Evolutionary conservation across 2,329 filamentous ascomycete genomes (phyloP), one percentile per base, ranked within the genome.

Genomic region (Curvularia spicifera): DNA sequence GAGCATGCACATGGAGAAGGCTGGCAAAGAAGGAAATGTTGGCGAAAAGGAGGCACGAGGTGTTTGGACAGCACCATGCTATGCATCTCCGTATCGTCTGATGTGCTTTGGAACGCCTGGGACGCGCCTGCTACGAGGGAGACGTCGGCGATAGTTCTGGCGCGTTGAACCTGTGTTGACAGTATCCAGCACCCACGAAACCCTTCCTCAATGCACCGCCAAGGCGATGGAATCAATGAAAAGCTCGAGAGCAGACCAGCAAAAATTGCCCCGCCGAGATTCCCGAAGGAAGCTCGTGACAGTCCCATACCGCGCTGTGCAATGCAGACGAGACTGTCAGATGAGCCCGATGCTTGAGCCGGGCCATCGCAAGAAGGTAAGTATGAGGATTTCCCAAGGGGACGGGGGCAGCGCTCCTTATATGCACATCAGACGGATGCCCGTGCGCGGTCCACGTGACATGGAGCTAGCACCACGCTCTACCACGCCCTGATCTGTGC

Each of bases 191-290:
- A 1, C 22, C 22, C 22, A 4, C 2, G 2, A 28, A 33, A 44
- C 59, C 68, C 76, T 78, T 78, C 77, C 68, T 78, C 73, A 72
- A 73, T 66, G 50, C 69, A 60, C 63, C 67, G 70, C 75, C 59
- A 42, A 66, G 55, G 74, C 71, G 60, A 43, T 54, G 58, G 39
- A 44, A 71, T 71, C 66, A 78, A 79, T 72, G 77, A 80, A 79
- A 78, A 67, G 53, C 46, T 43, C n/a, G 29, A 46, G 39, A 55
- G 59, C 57, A 47, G 61, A 63, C 67, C 63, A 71, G 62, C 67
- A 71, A 71, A 71, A 71, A 71, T 71, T 71, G 65, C 68, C 60
- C 69, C 72, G 63, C 59, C 70, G 66, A 73, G 66, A 71, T 69
- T 67, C 71, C 71, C 72, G 65, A 73, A 75, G 68, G 69, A 72